phyloP scores from a whole-genome alignment of 352 stramenopile genomes.

The Globisporangium recalcitrans region DNA sequence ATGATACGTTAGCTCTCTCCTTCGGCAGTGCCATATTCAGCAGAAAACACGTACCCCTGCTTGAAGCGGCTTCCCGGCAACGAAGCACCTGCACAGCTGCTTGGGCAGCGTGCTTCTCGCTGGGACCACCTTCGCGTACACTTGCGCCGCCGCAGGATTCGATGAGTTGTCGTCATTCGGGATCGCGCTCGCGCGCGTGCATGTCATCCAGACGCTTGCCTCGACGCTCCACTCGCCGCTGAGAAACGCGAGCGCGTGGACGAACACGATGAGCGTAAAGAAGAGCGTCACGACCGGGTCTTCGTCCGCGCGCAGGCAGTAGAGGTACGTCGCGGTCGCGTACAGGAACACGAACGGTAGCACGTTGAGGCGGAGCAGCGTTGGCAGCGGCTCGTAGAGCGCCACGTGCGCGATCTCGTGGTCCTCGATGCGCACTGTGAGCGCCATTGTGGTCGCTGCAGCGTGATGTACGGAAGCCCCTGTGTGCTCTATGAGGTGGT shows the following conservation, averaged over 20 bases:
- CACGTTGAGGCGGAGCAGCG: slow-evolving; percentile 41
- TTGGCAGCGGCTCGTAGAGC: slow-evolving; percentile 64
- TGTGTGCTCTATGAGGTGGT: not conserved
- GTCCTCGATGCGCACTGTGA: slow-evolving; percentile 43
- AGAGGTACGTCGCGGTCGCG: slow-evolving; percentile 29
- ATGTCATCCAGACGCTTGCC: slow-evolving; percentile 33
- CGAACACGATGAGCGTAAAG: slow-evolving; percentile 36
- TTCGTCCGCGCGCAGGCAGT: slow-evolving; percentile 18
- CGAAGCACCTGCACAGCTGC: slow-evolving; percentile 42
- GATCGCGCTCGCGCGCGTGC: slow-evolving; percentile 15
- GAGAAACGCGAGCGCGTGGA: slow-evolving; percentile 52
- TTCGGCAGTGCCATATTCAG: not conserved
- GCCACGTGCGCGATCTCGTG: slow-evolving; percentile 42
- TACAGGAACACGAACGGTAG: slow-evolving; percentile 44
- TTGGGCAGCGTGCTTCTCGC: slow-evolving; percentile 44
- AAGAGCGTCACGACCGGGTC: slow-evolving; percentile 46
- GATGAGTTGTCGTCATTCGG: not conserved
- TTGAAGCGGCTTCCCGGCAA: slow-evolving; percentile 20
- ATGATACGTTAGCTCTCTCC: not conserved
- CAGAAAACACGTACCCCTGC: slow-evolving; percentile 7
- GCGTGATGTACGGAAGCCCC: not conserved
- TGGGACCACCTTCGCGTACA: slow-evolving; percentile 56
- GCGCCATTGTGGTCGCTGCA: too few species aligned
- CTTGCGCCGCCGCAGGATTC: not conserved
- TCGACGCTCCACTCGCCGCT: slow-evolving; percentile 51